These are phyloP conservation scores for Drosera capensis DNA, from an alignment of 148 eudicot species.

Conservation along the genomic window DNA sequence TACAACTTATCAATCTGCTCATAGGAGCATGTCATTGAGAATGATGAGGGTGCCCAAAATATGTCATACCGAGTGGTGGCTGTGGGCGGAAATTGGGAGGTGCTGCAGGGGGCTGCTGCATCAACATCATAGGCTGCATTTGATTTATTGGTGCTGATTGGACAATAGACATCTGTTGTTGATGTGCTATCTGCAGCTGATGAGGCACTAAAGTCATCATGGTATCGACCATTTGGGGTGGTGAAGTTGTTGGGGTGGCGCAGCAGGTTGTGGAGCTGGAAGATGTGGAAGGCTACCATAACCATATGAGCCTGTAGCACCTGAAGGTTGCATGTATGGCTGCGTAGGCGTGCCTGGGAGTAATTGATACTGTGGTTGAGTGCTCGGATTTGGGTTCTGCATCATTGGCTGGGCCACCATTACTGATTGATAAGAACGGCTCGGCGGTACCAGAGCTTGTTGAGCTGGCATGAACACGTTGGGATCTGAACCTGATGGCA, in stretches of 20 bases:
- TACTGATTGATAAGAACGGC: slow-evolving; percentile 36
- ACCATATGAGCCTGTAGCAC: slow-evolving; percentile 28
- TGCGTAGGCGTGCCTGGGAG: slow-evolving; percentile 30
- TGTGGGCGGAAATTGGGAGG: slow-evolving; percentile 65
- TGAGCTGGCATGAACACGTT: slow-evolving; percentile 17
- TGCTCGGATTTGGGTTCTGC: slow-evolving; percentile 23
- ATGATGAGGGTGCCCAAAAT: slow-evolving; percentile 49
- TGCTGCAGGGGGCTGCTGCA: slow-evolving; percentile 35
- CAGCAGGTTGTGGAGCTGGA: slow-evolving; percentile 27
- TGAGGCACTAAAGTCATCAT: slow-evolving; percentile 40
- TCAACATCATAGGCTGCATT: slow-evolving; percentile 18
- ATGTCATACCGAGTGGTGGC: slow-evolving; percentile 74
- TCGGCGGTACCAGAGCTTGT: slow-evolving; percentile 18
- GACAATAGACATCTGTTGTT: slow-evolving; percentile 15
- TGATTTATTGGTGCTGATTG: slow-evolving; percentile 21
- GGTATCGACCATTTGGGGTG: slow-evolving; percentile 19
- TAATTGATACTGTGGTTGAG: slow-evolving; percentile 47
- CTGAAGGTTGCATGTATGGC: slow-evolving; percentile 49
- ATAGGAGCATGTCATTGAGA: slow-evolving; percentile 23
- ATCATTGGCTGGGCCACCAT: slow-evolving; percentile 29
- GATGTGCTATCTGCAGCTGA: slow-evolving; percentile 36
- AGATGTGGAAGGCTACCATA: slow-evolving; percentile 39
- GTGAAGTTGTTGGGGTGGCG: slow-evolving; percentile 8
- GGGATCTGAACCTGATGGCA: slow-evolving; percentile 20
- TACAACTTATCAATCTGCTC: too few relatives aligned